phyloP scores from a whole-genome alignment of 1,139 yeast genomes.

The Candida tetrigidarum region DNA sequence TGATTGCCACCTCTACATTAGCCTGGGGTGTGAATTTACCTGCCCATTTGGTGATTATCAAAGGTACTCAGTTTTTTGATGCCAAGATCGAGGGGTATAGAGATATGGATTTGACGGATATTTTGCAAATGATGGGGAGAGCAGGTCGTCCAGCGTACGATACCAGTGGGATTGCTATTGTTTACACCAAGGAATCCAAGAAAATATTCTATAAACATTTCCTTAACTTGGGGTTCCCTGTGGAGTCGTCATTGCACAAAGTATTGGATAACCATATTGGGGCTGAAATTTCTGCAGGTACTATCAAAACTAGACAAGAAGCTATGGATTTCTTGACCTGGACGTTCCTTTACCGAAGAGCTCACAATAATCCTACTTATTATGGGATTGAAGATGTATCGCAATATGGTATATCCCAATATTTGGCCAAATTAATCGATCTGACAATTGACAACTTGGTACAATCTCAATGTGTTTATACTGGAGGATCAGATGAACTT shows the following conservation, averaged over 20 bases:
- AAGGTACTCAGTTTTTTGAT: constrained; percentile 91
- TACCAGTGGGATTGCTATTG: constrained; percentile 93
- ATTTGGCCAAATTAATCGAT: constrained; percentile 76
- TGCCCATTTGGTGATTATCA: constrained; percentile 90
- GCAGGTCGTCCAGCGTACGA: constrained; percentile 99
- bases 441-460: constrained; percentile 65
- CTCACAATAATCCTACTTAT: constrained; percentile 94
- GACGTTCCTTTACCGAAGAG: constrained; percentile 93
- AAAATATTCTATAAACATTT: constrained; percentile 94
- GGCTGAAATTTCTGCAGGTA: constrained; percentile 92
- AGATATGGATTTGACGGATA: constrained; percentile 93
- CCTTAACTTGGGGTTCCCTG: constrained; percentile 95
- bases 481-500: constrained; percentile 52
- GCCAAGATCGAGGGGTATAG: constrained; percentile 79
- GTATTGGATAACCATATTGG: constrained; percentile 95
- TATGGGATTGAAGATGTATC: constrained; percentile 82
- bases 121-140: constrained; percentile 88
- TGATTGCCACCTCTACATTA: constrained; percentile 92
- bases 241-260: constrained; percentile 92
- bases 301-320: constrained; percentile 79
- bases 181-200: constrained; percentile 89
- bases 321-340: constrained; percentile 93
- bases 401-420: constrained; percentile 68
- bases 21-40: constrained; percentile 99
- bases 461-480: constrained; percentile 72